Conservation (phyloP, 2,329 filamentous ascomycete genomes). For the Diplodia mutila region DNA sequence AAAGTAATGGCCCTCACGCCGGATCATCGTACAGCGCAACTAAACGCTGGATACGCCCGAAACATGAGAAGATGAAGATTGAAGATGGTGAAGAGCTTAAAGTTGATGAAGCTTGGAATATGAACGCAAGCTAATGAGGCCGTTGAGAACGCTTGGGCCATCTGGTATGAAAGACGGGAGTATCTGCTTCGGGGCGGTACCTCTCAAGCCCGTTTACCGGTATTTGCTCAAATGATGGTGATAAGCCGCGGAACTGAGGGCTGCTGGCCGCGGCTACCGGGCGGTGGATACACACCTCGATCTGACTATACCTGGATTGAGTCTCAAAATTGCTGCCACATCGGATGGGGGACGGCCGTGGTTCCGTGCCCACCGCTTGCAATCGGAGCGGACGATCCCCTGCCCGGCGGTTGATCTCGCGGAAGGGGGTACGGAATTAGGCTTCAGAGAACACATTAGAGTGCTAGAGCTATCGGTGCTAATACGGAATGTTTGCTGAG, state of each 20-base stretch:
- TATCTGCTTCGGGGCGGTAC: neutral
- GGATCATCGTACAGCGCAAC: too few species aligned
- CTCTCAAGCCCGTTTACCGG: neutral
- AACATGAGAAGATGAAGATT: neutral
- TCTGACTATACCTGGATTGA: neutral
- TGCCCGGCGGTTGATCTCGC: neutral
- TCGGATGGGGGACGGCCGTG: neutral
- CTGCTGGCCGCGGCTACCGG: neutral
- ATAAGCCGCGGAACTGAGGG: neutral
- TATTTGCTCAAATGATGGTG: neutral
- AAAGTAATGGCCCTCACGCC: neutral
- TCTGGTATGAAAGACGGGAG: neutral
- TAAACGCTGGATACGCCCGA: neutral
- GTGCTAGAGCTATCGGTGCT: neutral
- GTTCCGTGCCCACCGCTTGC: conserved; percentile 3
- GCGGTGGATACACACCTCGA: neutral
- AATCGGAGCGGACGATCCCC: conserved; percentile 11
- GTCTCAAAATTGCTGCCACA: neutral
- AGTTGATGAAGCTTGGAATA: neutral
- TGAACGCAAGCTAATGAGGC: neutral
- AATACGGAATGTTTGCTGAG: neutral
- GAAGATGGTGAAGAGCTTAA: neutral
- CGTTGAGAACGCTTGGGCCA: neutral
- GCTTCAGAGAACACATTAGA: neutral
- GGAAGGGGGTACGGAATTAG: neutral